Base-by-base conservation (phyloP, 1,139 yeast genomes). In the Suhomyces terraborum region DNA sequence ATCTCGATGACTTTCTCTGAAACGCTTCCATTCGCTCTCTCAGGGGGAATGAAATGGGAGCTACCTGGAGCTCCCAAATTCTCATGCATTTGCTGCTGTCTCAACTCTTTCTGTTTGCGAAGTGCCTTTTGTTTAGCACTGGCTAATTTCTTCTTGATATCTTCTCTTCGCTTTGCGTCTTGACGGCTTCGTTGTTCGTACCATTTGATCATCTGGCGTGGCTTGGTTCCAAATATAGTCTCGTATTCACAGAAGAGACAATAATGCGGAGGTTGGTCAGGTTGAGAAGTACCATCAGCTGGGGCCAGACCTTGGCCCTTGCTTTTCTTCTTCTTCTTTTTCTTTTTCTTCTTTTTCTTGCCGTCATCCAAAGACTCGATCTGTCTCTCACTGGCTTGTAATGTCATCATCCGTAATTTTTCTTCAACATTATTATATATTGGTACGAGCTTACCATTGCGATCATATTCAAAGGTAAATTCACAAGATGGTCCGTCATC, bases 221-320 rank as follows among this genome's bases (percentile, higher is more conserved):
- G 83, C 34, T 74, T 68, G 42, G 61, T 66, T 1, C 84, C 84
- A 57, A 72, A 80, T 4, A 80, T 74, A 42, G 71, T 67, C 52
- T 78, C 80, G 54, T 79, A 82, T 53, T 81, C 84, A 58, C 88
- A 82, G 43, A 80, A 71, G 46, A 79, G 67, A 53, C 88, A 82
- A 42, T 67, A 58, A 35, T 48, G 45, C 4, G 36, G 17, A 10
- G 38, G 37, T 25, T 23, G 26, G 18, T 26, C 29, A 2, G 33
- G 23, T n/a, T 28, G 29, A n/a, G 22, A 4, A 5, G 18, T 2
- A 9, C 23, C 25, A 8, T 30, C 32, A 9, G 16, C 10, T 17
- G 27, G 23, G 4, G n/a, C 22, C 29, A n/a, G 13, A 9, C 28
- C 24, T 16, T 21, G 25, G 10, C 20, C 25, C 21, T 28, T 27